These are phyloP conservation scores for Wallacemonas sp. DNA, from an alignment of 208 protist species.

Conservation along the genomic window DNA sequence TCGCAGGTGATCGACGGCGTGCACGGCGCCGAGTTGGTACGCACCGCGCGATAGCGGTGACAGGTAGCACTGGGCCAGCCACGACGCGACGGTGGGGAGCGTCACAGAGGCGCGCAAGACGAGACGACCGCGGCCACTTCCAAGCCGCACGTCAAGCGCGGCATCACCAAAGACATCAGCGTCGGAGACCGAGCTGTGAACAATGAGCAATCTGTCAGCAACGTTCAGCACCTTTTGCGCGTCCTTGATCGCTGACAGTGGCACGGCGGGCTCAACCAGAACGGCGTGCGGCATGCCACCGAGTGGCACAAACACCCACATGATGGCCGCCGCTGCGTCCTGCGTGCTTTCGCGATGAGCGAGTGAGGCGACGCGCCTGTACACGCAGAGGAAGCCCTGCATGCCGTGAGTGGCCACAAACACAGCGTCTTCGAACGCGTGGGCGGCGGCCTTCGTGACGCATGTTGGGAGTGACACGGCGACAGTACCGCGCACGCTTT, in stretches of 20 bases:
- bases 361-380: background rate
- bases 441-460: no score
- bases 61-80: background rate
- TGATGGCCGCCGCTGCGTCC: background rate
- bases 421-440: background rate
- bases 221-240: background rate
- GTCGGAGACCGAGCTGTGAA: background rate
- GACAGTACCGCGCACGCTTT: no score
- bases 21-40: background rate
- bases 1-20: background rate
- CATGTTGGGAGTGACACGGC: no score
- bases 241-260: background rate
- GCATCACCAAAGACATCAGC: background rate
- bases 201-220: background rate
- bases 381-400: conserved; percentile 13
- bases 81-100: background rate
- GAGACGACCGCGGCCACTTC: background rate
- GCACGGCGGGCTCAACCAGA: background rate
- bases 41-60: background rate
- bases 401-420: background rate
- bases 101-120: background rate
- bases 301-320: background rate
- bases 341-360: background rate
- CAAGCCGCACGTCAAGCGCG: background rate
- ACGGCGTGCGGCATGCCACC: background rate